Conservation (phyloP, 768 basidiomycete species). For the Suillus ampliporus region DNA sequence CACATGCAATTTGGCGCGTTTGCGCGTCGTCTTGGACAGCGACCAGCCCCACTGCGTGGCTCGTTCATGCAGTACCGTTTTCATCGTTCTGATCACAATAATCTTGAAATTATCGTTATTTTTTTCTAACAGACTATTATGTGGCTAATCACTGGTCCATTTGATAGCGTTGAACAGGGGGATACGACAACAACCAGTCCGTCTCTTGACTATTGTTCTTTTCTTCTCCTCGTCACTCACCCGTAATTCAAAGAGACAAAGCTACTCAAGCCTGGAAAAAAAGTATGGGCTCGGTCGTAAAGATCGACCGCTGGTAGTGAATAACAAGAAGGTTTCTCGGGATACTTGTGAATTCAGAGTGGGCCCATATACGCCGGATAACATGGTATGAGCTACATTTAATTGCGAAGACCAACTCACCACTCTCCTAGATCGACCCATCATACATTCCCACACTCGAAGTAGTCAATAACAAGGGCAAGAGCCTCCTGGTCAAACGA, state of each 20-base stretch:
- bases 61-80: not conserved
- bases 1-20: conserved; percentile 3
- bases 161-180: conserved; percentile 47
- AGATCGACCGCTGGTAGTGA: conserved; percentile 54
- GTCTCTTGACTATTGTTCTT: conserved; percentile 16
- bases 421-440: conserved; percentile 51
- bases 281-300: conserved; percentile 64
- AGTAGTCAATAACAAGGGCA: conserved; percentile 54
- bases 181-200: conserved; percentile 48
- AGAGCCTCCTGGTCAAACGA: conserved; percentile 49
- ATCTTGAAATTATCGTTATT: not conserved
- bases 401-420: not conserved
- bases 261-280: conserved; percentile 63
- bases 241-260: conserved; percentile 48
- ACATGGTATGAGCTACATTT: conserved; percentile 54
- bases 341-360: conserved; percentile 65
- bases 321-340: conserved; percentile 68
- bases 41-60: not conserved
- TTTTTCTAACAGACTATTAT: conserved; percentile 32
- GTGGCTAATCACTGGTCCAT: conserved; percentile 63
- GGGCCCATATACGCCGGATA: conserved; percentile 52
- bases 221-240: not conserved
- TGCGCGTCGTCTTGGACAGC: not conserved
- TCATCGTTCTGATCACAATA: not conserved
- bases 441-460: conserved; percentile 52